Evolutionary conservation across 441 rosid species (phyloP).

Genomic region (Bruguiera hainesii): DNA sequence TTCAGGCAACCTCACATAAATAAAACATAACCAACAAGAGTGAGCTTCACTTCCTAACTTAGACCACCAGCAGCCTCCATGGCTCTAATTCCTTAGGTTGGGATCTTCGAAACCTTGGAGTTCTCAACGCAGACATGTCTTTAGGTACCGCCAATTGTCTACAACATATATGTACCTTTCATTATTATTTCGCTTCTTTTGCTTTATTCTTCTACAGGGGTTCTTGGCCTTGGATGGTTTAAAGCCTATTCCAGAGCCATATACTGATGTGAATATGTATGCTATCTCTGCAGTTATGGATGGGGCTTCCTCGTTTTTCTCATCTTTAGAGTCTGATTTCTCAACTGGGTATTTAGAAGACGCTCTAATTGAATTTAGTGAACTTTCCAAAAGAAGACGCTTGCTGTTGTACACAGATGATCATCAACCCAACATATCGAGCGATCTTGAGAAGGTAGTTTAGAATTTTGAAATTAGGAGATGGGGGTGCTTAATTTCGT

Average conservation of each 20-base stretch:
- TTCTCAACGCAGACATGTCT: conserved; percentile 74
- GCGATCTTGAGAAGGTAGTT: conserved; percentile 27
- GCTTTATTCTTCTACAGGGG: conserved; percentile 22
- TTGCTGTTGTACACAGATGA: conserved; percentile 33
- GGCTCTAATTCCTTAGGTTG: conserved; percentile 47
- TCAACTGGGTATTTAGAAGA: conserved; percentile 90
- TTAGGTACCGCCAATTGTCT: conserved; percentile 36
- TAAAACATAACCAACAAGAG: conserved; percentile 27
- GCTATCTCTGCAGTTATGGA: conserved; percentile 36
- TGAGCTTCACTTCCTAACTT: conserved; percentile 48
- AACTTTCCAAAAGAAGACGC: conserved; percentile 64
- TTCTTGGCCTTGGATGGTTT: background rate
- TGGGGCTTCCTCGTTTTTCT: conserved; percentile 39
- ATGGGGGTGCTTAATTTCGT: background rate
- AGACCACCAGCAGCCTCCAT: conserved; percentile 14
- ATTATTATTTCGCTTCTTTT: conserved; percentile 13
- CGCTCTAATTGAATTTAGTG: conserved; percentile 60
- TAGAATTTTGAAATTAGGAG: background rate
- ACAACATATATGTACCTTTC: background rate
- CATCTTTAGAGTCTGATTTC: conserved; percentile 45
- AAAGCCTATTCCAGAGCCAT: background rate
- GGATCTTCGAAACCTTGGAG: conserved; percentile 81
- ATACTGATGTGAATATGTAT: conserved; percentile 19
- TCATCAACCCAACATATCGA: conserved; percentile 20
- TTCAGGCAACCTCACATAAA: background rate